These are phyloP conservation scores for Luzula sylvatica DNA, from an alignment of 176 grass and related monocot genomes.

Conservation along the genomic window DNA sequence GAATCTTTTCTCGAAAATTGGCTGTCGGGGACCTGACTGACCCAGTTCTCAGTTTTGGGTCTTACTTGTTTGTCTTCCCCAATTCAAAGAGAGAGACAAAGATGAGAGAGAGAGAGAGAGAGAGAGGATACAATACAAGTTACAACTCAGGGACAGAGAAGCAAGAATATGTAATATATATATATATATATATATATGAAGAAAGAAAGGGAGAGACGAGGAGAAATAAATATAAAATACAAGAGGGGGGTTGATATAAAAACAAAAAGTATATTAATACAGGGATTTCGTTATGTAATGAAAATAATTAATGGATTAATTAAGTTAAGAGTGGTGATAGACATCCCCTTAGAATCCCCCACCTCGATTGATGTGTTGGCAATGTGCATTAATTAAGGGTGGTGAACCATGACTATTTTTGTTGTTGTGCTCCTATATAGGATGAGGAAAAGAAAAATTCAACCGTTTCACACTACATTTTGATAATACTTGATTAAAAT, in stretches of 20 bases:
- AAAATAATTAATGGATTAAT: slow-evolving; percentile 8
- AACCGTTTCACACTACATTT: too few relatives aligned
- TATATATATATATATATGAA: slow-evolving; percentile 28
- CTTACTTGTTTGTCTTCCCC: background rate
- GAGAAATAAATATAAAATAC: slow-evolving; percentile 17
- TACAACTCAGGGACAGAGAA: slow-evolving; percentile 12
- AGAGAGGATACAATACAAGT: slow-evolving; percentile 4
- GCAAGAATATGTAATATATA: too few relatives aligned
- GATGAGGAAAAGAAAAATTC: too few relatives aligned
- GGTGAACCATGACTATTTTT: too few relatives aligned
- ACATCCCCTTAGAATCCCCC: too few relatives aligned
- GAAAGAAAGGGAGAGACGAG: slow-evolving; percentile 11
- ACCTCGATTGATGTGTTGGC: too few relatives aligned
- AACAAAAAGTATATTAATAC: background rate
- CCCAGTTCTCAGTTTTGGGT: slow-evolving; percentile 4
- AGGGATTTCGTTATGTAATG: too few relatives aligned
- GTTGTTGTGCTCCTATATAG: too few relatives aligned
- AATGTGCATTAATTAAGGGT: too few relatives aligned
- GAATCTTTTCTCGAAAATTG: slow-evolving; percentile 2
- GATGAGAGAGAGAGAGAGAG: slow-evolving; percentile 15
- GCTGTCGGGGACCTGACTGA: slow-evolving; percentile 19
- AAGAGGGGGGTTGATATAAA: background rate
- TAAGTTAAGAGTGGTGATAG: too few relatives aligned
- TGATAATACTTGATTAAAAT: too few relatives aligned
- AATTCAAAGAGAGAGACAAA: slow-evolving; percentile 20